A percentile compares a stretch with the other conserved stretches of the same genome.
These are phyloP conservation scores for Leishmania lainsoni DNA, from an alignment of 208 protist genomes.

Conservation along the genomic window DNA sequence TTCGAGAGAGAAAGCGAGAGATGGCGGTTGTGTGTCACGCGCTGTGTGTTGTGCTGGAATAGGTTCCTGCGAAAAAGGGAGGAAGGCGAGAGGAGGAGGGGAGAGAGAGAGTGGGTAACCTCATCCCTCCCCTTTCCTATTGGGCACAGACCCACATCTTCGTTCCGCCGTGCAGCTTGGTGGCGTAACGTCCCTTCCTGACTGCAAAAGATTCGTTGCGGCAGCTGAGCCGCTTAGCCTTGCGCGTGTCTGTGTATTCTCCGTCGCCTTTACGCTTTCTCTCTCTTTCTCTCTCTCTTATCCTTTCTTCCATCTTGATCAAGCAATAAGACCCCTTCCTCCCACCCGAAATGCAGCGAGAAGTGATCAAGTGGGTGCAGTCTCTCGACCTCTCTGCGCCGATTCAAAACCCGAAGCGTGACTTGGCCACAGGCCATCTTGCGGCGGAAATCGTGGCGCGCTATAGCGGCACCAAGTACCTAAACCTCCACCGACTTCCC, in stretches of 20 bases:
- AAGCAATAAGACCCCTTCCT: not conserved
- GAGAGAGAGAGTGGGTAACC: not conserved
- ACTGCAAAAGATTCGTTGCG: not conserved
- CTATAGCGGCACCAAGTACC: constrained; percentile 61
- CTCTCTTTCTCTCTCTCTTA: not conserved
- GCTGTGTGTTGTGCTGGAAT: too few relatives aligned
- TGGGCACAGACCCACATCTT: not conserved
- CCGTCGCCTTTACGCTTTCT: not conserved
- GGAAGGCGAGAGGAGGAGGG: too few relatives aligned
- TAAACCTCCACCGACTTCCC: constrained; percentile 33
- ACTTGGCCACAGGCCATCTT: constrained; percentile 94
- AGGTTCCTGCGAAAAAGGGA: too few relatives aligned
- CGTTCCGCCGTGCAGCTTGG: not conserved
- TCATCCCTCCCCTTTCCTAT: not conserved
- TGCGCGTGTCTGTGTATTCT: not conserved
- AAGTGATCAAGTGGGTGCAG: constrained; percentile 97
- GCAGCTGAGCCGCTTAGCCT: not conserved
- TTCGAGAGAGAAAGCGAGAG: not conserved
- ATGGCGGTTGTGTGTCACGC: too few relatives aligned
- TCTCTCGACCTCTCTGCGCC: constrained; percentile 90
- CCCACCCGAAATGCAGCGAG: constrained; percentile 74
- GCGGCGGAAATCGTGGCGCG: constrained; percentile 93
- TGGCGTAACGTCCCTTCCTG: not conserved
- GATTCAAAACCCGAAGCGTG: constrained; percentile 92
- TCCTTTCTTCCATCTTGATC: not conserved